Evolutionary conservation across 441 rosid genomes (phyloP).

Genomic region (Euphorbia celastroides): DNA sequence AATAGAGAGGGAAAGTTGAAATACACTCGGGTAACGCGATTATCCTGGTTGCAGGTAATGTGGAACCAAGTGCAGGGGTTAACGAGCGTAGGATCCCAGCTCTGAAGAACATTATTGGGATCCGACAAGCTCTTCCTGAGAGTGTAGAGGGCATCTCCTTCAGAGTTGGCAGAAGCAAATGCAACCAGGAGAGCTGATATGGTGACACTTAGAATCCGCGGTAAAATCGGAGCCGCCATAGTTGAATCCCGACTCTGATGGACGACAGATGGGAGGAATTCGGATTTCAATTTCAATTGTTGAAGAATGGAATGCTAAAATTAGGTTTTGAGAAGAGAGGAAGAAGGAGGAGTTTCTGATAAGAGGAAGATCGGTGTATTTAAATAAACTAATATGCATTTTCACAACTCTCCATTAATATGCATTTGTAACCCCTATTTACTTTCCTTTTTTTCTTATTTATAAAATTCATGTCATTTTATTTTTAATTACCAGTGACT

Average conservation of each 20-base stretch:
- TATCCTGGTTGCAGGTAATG: constrained; percentile 78
- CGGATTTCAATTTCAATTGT: constrained; percentile 4
- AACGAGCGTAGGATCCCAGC: constrained; percentile 97
- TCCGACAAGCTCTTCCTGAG: constrained; percentile 66
- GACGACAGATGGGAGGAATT: neutral
- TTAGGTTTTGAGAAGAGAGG: constrained; percentile 5
- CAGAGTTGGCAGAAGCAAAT: constrained; percentile 52
- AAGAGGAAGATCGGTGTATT: constrained; percentile 32
- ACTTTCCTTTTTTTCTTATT: no score
- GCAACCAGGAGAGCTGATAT: constrained; percentile 27
- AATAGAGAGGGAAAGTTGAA: constrained; percentile 1
- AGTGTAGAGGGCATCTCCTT: constrained; percentile 79
- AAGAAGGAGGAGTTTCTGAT: constrained; percentile 14
- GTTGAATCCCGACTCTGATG: constrained; percentile 2
- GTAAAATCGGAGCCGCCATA: constrained; percentile 44
- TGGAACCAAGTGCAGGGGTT: constrained; percentile 97
- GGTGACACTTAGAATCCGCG: constrained; percentile 23
- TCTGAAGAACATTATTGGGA: constrained; percentile 82
- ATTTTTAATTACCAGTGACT: no score
- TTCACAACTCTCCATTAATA: no score
- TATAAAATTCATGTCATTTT: no score
- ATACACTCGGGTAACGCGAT: constrained; percentile 83
- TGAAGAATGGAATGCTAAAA: neutral
- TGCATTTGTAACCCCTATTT: no score
- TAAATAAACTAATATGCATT: no score